Base-by-base conservation (phyloP, 2,329 filamentous ascomycete genomes). In the Pseudogymnoascus sp. region DNA sequence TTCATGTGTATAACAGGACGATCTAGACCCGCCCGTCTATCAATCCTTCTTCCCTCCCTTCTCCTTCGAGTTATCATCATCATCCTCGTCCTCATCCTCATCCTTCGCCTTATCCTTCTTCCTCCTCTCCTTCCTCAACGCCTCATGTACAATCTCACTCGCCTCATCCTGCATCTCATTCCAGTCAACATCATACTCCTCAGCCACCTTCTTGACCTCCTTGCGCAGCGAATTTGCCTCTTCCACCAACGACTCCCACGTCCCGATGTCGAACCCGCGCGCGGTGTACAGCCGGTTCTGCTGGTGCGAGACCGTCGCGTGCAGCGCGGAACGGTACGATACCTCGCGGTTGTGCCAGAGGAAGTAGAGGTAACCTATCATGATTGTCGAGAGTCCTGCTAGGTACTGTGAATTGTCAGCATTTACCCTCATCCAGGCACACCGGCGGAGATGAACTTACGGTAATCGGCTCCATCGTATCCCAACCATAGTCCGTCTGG, bases 281-380 rank as follows among this genome's bases (percentile, higher is more conserved):
- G 80, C 77, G 66, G 88, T 80, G 71, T 97, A 96, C 9, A 96
- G 77, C 59, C 86, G 84, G 60, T 83, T 81, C 74, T 96, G 91
- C 4, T 91, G 82, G 36, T 85, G 81, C 37, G 84, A 90, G 37
- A 96, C 88, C 6, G 92, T 96, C 60, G 95, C 81, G 71, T 95
- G 92, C 76, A 96, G 85, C 28, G 92, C 91, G 2, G 87, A 87
- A 66, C 89, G 87, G 77, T 96, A 96, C 65, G 85, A 90, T 9
- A 96, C 86, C 74, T 96, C 91, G 18, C 89, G 84, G 75, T 92
- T 95, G 76, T 96, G 90, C 75, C 92, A 96, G 11, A 96, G 77
- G 72, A 97, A 96, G 90, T 91, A 97, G 60, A 96, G 78, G 70
- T 97, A 97, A 66, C 91, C 92, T 6, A 87, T 87, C 77, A 96